Evolutionary conservation across 2,329 filamentous ascomycete species (phyloP).

Genomic region (Alternaria sp.): DNA sequence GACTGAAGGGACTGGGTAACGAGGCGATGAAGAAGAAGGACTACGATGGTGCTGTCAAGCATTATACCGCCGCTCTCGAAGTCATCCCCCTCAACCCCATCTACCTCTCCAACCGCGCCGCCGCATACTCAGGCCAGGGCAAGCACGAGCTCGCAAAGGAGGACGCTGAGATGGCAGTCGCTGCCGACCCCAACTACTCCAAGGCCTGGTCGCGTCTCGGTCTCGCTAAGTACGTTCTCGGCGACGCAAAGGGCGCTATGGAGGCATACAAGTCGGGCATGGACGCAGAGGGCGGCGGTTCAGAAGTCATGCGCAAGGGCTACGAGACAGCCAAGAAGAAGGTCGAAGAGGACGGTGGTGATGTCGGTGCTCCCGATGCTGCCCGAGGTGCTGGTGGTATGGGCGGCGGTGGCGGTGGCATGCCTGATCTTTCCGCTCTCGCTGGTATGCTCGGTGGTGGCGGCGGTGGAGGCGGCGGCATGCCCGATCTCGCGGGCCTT

Average conservation of each 20-base stretch:
- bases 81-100: constrained; percentile 87
- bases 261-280: constrained; percentile 94
- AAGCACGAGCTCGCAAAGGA: constrained; percentile 83
- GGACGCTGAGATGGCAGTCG: constrained; percentile 90
- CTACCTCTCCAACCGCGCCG: constrained; percentile 96
- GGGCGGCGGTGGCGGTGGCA: constrained; percentile 70
- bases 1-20: constrained; percentile 89
- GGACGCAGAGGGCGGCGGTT: constrained; percentile 91
- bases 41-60: constrained; percentile 79
- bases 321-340: constrained; percentile 90
- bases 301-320: constrained; percentile 96
- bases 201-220: constrained; percentile 97
- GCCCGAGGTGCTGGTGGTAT: constrained; percentile 50
- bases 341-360: constrained; percentile 77
- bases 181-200: constrained; percentile 88
- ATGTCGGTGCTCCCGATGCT: constrained; percentile 55
- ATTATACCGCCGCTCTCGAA: constrained; percentile 85
- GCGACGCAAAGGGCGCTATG: constrained; percentile 89
- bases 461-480: constrained; percentile 71
- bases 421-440: constrained; percentile 85
- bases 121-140: constrained; percentile 83
- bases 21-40: constrained; percentile 95
- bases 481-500: constrained; percentile 77
- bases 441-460: constrained; percentile 54
- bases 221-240: constrained; percentile 87